These are phyloP conservation scores for Gossypium armourianum DNA, from an alignment of 441 rosid species.

Conservation along the genomic window DNA sequence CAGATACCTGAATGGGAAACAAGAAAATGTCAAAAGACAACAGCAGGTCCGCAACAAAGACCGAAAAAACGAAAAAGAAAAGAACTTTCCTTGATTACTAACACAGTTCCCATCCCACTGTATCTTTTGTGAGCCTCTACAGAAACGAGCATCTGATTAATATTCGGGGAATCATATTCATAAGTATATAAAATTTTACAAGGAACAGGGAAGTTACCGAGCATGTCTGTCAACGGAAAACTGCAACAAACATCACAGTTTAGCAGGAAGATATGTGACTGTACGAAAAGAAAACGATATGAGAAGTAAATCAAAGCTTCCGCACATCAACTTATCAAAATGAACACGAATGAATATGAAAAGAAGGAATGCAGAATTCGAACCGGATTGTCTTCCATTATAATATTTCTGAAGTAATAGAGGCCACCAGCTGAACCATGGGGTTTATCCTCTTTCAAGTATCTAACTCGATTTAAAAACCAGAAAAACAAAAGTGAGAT, in stretches of 20 bases:
- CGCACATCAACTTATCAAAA: neutral
- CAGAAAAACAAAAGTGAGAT: neutral
- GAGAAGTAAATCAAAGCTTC: slow-evolving; percentile 1
- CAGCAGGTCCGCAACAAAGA: neutral
- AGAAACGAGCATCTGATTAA: neutral
- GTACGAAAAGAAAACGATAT: slow-evolving; percentile 10
- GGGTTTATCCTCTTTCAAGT: slow-evolving; percentile 77
- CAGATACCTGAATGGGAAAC: slow-evolving; percentile 54
- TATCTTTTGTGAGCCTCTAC: slow-evolving; percentile 68
- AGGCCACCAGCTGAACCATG: slow-evolving; percentile 96
- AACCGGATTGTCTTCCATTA: slow-evolving; percentile 80
- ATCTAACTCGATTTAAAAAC: slow-evolving; percentile 29
- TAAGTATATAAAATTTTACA: neutral
- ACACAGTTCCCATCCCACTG: slow-evolving; percentile 71
- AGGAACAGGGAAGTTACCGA: slow-evolving; percentile 37
- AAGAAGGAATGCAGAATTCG: slow-evolving; percentile 11
- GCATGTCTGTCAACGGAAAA: slow-evolving; percentile 70
- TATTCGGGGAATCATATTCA: neutral
- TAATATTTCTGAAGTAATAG: slow-evolving; percentile 54
- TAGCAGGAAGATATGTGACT: slow-evolving; percentile 66
- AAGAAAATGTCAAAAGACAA: neutral
- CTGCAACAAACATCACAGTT: slow-evolving; percentile 87
- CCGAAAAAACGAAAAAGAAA: neutral
- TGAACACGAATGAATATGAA: neutral
- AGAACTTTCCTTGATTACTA: slow-evolving; percentile 61